phyloP scores from a whole-genome alignment of 306 rosid species.

The Mimosa pudica region DNA sequence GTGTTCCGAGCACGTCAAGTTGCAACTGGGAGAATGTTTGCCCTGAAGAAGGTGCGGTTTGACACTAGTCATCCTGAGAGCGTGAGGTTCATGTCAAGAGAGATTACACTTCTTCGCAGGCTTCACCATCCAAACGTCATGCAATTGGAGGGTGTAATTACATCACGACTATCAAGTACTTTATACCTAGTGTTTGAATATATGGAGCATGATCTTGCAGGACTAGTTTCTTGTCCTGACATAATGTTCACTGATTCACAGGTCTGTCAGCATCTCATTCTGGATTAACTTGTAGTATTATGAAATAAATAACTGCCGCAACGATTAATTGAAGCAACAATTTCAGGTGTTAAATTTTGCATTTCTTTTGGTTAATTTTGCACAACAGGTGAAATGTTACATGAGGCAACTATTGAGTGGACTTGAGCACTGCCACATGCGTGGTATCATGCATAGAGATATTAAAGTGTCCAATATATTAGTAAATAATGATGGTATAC shows the following conservation, averaged over 20 bases:
- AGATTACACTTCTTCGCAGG: conserved; percentile 81
- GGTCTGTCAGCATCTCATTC: conserved; percentile 51
- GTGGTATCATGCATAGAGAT: conserved; percentile 93
- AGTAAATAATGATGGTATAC: conserved; percentile 82
- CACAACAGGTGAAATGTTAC: conserved; percentile 75
- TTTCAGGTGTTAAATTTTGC: too few relatives aligned
- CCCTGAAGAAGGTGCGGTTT: conserved; percentile 91
- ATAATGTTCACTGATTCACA: conserved; percentile 69
- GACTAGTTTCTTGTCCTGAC: conserved; percentile 76
- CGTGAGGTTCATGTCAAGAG: conserved; percentile 95
- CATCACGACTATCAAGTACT: conserved; percentile 76
- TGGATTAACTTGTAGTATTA: neutral
- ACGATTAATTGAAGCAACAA: too few relatives aligned
- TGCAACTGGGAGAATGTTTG: conserved; percentile 78
- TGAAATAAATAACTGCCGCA: neutral
- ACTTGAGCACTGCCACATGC: conserved; percentile 91
- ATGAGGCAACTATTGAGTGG: conserved; percentile 95
- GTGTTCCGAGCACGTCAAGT: conserved; percentile 91
- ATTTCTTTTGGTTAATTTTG: neutral
- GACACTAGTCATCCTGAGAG: conserved; percentile 92
- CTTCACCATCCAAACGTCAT: conserved; percentile 97
- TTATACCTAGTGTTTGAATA: conserved; percentile 95
- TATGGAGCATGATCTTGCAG: conserved; percentile 99
- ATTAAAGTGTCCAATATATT: conserved; percentile 89
- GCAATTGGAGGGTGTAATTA: conserved; percentile 87